phyloP scores from a whole-genome alignment of 2,329 filamentous ascomycete species.

The Apiospora saccharicola region DNA sequence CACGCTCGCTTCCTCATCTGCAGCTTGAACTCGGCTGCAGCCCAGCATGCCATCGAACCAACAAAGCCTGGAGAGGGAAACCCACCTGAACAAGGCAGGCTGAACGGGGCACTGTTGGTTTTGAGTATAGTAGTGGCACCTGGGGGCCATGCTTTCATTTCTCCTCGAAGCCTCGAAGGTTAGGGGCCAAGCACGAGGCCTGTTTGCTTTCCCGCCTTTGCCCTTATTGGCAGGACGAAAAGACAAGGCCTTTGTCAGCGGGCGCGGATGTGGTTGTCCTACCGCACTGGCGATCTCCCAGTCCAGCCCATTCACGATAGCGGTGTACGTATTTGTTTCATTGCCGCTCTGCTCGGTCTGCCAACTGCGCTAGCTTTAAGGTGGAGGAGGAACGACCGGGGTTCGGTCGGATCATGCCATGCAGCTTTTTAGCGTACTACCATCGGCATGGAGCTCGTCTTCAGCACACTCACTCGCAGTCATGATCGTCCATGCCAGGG shows the following conservation, averaged over 20 bases:
- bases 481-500: slow-evolving; percentile 17
- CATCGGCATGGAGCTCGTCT: slow-evolving; percentile 10
- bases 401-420: slow-evolving; percentile 14
- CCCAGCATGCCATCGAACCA: slow-evolving; percentile 13
- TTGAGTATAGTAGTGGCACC: slow-evolving; percentile 2
- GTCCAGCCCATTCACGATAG: slow-evolving; percentile 2
- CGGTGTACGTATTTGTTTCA: not conserved
- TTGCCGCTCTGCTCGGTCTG: slow-evolving; percentile 12
- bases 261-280: not conserved
- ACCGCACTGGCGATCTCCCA: slow-evolving; percentile 7
- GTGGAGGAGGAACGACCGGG: not conserved
- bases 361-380: slow-evolving; percentile 17
- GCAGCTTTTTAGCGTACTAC: slow-evolving; percentile 1
- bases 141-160: slow-evolving; percentile 14
- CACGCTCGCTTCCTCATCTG: slow-evolving; percentile 9
- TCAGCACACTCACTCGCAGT: slow-evolving; percentile 4
- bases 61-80: slow-evolving; percentile 12
- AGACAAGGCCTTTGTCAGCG: not conserved
- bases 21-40: slow-evolving; percentile 11
- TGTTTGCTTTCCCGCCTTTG: slow-evolving; percentile 13
- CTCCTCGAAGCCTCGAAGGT: not conserved
- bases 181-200: not conserved
- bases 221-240: not conserved
- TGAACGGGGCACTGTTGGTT: not conserved
- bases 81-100: not conserved